phyloP scores from a whole-genome alignment of 108 stramenopile species.

The Nitzschia sp. region DNA sequence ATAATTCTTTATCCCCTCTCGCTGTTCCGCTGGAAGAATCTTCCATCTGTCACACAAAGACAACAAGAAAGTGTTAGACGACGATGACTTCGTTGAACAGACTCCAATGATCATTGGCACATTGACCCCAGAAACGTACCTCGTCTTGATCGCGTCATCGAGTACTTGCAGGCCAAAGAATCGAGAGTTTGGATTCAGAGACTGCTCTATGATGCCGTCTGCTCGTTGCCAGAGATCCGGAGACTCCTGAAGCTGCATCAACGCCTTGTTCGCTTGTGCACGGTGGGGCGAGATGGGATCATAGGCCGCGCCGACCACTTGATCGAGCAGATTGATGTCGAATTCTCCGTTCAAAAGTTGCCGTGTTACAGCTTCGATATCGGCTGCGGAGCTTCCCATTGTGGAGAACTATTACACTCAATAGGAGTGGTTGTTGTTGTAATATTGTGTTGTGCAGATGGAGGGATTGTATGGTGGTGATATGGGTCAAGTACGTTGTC shows the following conservation, averaged over 20 bases:
- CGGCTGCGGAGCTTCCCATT: slow-evolving; percentile 1
- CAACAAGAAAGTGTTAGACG: background rate
- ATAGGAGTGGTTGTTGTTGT: background rate
- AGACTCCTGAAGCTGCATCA: slow-evolving; percentile 89
- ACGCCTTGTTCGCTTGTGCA: slow-evolving; percentile 81
- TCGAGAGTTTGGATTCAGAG: slow-evolving; percentile 77
- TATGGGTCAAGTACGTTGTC: no score
- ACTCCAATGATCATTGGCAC: no score
- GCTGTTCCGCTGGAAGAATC: slow-evolving; percentile 87
- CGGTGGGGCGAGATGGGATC: slow-evolving; percentile 80
- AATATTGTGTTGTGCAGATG: no score
- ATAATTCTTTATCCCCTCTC: slow-evolving; percentile 97
- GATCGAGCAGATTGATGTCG: slow-evolving; percentile 80
- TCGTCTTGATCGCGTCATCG: slow-evolving; percentile 86
- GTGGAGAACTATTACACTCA: background rate
- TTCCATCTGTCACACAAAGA: slow-evolving; percentile 82
- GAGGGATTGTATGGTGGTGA: no score
- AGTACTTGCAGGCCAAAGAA: slow-evolving; percentile 90
- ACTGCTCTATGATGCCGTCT: slow-evolving; percentile 86
- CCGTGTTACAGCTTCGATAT: slow-evolving; percentile 26
- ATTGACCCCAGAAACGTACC: slow-evolving; percentile 45
- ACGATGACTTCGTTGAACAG: background rate
- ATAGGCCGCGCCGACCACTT: slow-evolving; percentile 82
- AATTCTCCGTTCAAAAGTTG: slow-evolving; percentile 63
- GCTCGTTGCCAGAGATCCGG: slow-evolving; percentile 84